Evolutionary conservation across 2,329 filamentous ascomycete genomes (phyloP).

Genomic region (Aspergillus sp.): DNA sequence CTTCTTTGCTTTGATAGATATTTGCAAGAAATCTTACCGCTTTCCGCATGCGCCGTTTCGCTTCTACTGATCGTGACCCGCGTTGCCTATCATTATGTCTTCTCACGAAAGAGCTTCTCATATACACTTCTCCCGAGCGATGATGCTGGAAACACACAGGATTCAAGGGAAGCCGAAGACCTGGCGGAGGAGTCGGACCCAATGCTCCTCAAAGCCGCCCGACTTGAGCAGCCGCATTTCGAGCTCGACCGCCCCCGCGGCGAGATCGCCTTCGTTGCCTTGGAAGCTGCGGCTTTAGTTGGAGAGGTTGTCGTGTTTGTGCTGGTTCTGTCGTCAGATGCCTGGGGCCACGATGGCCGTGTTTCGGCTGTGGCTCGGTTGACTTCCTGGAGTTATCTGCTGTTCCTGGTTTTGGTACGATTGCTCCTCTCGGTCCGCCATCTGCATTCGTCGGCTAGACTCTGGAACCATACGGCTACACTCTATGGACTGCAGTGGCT

Average conservation of each 20-base stretch:
- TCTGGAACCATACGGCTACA: slow-evolving; percentile 91
- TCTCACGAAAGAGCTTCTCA: slow-evolving; percentile 53
- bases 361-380: slow-evolving; percentile 67
- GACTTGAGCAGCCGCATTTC: slow-evolving; percentile 48
- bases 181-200: slow-evolving; percentile 55
- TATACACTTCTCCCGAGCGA: slow-evolving; percentile 53
- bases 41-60: slow-evolving; percentile 69
- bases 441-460: slow-evolving; percentile 66
- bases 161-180: slow-evolving; percentile 48
- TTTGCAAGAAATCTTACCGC: slow-evolving; percentile 76
- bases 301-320: slow-evolving; percentile 70
- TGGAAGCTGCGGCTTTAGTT: slow-evolving; percentile 74
- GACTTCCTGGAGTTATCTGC: slow-evolving; percentile 76
- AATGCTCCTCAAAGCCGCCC: slow-evolving; percentile 56
- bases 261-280: slow-evolving; percentile 66
- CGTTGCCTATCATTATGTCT: slow-evolving; percentile 54
- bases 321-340: slow-evolving; percentile 60
- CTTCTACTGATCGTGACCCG: slow-evolving; percentile 64
- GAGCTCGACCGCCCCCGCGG: slow-evolving; percentile 74
- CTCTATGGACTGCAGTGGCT: slow-evolving; percentile 85
- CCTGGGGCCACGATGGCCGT: slow-evolving; percentile 59
- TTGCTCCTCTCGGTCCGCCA: slow-evolving; percentile 61
- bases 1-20: slow-evolving; percentile 54
- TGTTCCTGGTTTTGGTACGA: slow-evolving; percentile 70
- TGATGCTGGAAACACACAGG: slow-evolving; percentile 50